phyloP scores from a whole-genome alignment of 1,284 basidiomycete species.

The Cutaneotrichosporon mucoides region DNA sequence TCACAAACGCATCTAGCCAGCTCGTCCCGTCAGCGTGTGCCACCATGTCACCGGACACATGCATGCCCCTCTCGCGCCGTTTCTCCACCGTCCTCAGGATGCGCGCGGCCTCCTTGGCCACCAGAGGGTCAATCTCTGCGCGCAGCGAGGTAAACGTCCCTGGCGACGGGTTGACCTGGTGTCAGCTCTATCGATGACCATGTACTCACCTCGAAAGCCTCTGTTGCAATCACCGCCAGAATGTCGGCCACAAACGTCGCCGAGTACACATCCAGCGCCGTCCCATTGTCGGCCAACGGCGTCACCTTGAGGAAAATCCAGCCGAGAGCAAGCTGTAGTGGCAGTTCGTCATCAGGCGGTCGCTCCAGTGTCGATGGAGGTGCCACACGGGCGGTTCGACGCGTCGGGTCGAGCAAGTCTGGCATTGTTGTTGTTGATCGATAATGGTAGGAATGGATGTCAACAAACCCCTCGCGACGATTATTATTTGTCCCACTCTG shows the following conservation, averaged over 20 bases:
- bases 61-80: slow-evolving; percentile 25
- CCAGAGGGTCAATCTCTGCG: slow-evolving; percentile 26
- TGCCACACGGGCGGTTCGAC: background rate
- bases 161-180: slow-evolving; percentile 29
- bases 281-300: slow-evolving; percentile 17
- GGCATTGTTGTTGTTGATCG: background rate
- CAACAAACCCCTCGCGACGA: background rate
- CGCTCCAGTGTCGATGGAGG: slow-evolving; percentile 1
- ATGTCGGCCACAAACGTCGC: slow-evolving; percentile 29
- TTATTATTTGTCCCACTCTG: no score
- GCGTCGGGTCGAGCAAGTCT: background rate
- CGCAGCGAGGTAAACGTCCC: slow-evolving; percentile 24
- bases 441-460: background rate
- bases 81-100: slow-evolving; percentile 22
- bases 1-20: slow-evolving; percentile 36
- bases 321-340: slow-evolving; percentile 36
- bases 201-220: slow-evolving; percentile 36
- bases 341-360: slow-evolving; percentile 5
- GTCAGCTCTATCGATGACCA: background rate
- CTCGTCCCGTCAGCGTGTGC: slow-evolving; percentile 21
- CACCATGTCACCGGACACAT: slow-evolving; percentile 15
- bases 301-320: slow-evolving; percentile 28
- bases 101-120: slow-evolving; percentile 21
- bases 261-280: slow-evolving; percentile 28
- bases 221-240: slow-evolving; percentile 31